Conservation (phyloP, 208 protist genomes). For the Blechomonas ayalai region DNA sequence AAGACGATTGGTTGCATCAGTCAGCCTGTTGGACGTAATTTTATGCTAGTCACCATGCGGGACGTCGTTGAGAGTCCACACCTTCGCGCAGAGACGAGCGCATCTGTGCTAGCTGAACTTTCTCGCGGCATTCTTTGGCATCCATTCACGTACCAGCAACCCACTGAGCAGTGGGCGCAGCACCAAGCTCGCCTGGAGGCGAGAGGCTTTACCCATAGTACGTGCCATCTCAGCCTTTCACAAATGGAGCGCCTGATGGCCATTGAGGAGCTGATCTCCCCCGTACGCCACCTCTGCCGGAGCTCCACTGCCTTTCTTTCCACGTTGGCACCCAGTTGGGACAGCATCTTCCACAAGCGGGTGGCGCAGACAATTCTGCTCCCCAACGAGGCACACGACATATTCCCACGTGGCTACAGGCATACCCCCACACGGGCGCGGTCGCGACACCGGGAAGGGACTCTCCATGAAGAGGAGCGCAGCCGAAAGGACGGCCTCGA, state of each 20-base stretch:
- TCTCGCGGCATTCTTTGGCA: constrained; percentile 40
- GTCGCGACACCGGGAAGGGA: not conserved
- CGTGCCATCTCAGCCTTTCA: constrained; percentile 10
- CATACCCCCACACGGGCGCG: not conserved
- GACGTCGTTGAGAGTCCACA: constrained; percentile 10
- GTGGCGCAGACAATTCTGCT: constrained; percentile 50
- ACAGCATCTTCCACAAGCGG: constrained; percentile 44
- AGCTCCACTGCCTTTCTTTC: constrained; percentile 42
- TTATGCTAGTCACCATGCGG: constrained; percentile 50
- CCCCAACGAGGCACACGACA: constrained; percentile 39
- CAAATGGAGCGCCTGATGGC: constrained; percentile 16
- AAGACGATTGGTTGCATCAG: constrained; percentile 26
- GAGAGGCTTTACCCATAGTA: constrained; percentile 12
- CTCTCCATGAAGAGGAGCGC: not conserved
- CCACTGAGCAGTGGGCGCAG: constrained; percentile 29
- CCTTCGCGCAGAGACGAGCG: constrained; percentile 31
- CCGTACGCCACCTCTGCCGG: constrained; percentile 30
- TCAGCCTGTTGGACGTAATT: constrained; percentile 43
- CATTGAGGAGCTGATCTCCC: constrained; percentile 27
- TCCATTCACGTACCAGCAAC: constrained; percentile 41
- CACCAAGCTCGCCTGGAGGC: constrained; percentile 19
- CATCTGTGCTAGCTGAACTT: constrained; percentile 34
- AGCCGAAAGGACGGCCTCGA: not conserved
- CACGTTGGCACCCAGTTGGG: constrained; percentile 37
- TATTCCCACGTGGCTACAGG: constrained; percentile 32